Evolutionary conservation across 2,329 filamentous ascomycete genomes (phyloP), one percentile per base, ranked within the genome.

Genomic region (Teratosphaeria pseudoeucalypti): DNA sequence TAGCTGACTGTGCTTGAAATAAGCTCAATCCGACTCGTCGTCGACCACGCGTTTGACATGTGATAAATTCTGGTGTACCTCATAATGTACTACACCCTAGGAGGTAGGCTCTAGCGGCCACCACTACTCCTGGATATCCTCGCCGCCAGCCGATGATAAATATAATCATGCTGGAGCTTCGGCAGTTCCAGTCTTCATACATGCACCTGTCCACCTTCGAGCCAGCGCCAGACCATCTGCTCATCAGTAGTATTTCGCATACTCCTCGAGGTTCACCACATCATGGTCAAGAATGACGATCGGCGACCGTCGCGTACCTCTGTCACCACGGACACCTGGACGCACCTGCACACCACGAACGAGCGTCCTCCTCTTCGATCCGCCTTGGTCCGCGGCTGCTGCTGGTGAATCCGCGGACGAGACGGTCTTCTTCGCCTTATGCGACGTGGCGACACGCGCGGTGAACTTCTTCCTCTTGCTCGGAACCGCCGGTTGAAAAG

Each of bases 351-450:
- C 16, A 19, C 43, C 43, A 23, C 43, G 43, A 49, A 49, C 43
- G 43, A 49, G 43, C 43, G 5, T 49, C 43, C 16, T 23, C 43
- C 43, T 49, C 16, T 49, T 23, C 11, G 6, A 49, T 49, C 43
- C 19, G 19, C 43, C 43, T 49, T 49, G 43, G 19, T 6, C 5
- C 43, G 43, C 43, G 9, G 43, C 1, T 19, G 9, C 23, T 6
- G 37, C 37, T n/a, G 4, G 23, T 1, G 6, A 16, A 26, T 23
- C 43, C 43, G n/a, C 43, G 19, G 23, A 49, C 23, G 23, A 34
- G 43, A 52, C 52, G n/a, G 58, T 52, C 47, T 57, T 59, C 57
- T 26, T 59, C 9, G 56, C 58, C n/a, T 56, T 61, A 12, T 54
- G 57, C 37, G 26, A 37, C 10, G 57, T 55, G 1, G 57, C 56